Conservation (phyloP, 2,329 filamentous ascomycete species). For the Pochonia chlamydosporia region DNA sequence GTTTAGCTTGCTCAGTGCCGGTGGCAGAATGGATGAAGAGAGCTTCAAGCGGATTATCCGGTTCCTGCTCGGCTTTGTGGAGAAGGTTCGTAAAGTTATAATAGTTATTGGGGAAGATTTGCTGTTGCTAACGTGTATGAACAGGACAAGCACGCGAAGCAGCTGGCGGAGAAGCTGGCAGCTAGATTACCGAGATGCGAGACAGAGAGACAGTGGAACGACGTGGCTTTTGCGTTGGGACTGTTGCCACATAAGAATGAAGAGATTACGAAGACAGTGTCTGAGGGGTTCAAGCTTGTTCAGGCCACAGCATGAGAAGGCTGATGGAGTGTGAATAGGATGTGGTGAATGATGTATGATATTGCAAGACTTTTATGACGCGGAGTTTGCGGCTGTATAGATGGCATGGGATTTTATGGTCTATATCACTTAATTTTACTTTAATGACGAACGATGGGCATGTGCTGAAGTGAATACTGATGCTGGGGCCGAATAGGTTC, state of each 20-base stretch:
- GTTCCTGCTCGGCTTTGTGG: slow-evolving; percentile 91
- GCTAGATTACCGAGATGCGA: slow-evolving; percentile 81
- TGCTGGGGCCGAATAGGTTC: too few species aligned
- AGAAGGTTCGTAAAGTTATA: slow-evolving; percentile 63
- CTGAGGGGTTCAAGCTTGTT: slow-evolving; percentile 71
- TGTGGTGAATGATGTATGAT: background rate
- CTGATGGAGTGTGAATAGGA: too few species aligned
- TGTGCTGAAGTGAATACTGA: too few species aligned
- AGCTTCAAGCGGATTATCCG: slow-evolving; percentile 81
- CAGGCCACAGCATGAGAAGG: slow-evolving; percentile 49
- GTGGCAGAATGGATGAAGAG: slow-evolving; percentile 75
- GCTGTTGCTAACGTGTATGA: slow-evolving; percentile 3
- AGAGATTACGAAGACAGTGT: slow-evolving; percentile 71
- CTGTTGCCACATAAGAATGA: slow-evolving; percentile 90
- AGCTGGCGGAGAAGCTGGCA: slow-evolving; percentile 87
- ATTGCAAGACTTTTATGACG: background rate
- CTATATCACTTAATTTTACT: background rate
- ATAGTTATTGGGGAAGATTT: slow-evolving; percentile 14
- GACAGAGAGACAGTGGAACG: slow-evolving; percentile 93
- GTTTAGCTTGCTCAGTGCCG: slow-evolving; percentile 87
- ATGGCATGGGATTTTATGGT: too few species aligned
- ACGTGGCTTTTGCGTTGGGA: slow-evolving; percentile 88
- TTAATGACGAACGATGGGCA: background rate
- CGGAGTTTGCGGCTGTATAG: background rate
- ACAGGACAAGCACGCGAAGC: slow-evolving; percentile 94